Evolutionary conservation across 108 stramenopile genomes (phyloP).

Genomic region (Parmales sp.): DNA sequence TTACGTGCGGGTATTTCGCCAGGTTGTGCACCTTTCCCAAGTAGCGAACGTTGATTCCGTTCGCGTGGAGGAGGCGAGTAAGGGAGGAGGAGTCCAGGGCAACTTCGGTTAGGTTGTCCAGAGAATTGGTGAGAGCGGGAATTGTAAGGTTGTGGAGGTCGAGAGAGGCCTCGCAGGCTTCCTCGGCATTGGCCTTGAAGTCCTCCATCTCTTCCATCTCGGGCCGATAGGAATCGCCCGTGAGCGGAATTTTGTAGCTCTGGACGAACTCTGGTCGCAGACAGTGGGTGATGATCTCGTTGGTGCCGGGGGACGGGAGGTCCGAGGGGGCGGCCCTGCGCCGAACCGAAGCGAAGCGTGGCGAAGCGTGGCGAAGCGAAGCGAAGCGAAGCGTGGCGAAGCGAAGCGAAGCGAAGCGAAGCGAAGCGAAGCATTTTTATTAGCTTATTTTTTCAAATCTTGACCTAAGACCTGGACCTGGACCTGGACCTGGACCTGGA

Average conservation of each 20-base stretch:
- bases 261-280: constrained; percentile 8
- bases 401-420: no score
- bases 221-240: background rate
- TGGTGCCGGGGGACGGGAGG: background rate
- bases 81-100: background rate
- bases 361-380: no score
- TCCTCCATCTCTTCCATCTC: background rate
- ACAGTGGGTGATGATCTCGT: background rate
- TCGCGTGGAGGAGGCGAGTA: background rate
- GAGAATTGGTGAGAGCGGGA: background rate
- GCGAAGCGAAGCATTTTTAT: no score
- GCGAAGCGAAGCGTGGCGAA: no score
- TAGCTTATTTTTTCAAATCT: no score
- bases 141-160: background rate
- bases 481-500: no score
- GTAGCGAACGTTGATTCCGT: constrained; percentile 8
- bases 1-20: background rate
- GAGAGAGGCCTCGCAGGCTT: background rate
- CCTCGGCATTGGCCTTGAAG: background rate
- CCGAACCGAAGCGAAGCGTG: no score
- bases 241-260: background rate
- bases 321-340: background rate
- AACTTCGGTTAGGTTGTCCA: background rate
- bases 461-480: no score
- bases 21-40: background rate